phyloP scores from a whole-genome alignment of 768 basidiomycete genomes.

The Trametes punicea region DNA sequence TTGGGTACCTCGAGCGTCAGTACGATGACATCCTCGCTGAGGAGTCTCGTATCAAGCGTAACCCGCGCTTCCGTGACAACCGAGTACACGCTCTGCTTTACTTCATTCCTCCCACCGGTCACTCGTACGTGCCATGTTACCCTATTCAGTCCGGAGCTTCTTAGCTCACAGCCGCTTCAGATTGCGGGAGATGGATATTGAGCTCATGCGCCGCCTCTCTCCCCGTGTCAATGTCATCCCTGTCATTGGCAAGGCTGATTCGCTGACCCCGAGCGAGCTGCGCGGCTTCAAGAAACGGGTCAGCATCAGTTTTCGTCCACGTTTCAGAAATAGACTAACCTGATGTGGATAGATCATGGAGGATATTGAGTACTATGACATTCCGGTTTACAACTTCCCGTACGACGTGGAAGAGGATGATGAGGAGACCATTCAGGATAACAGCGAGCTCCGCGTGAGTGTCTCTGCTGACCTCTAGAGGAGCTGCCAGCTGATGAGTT shows the following conservation, averaged over 20 bases:
- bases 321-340: constrained; percentile 4
- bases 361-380: constrained; percentile 97
- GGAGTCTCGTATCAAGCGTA: constrained; percentile 99
- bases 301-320: constrained; percentile 22
- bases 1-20: constrained; percentile 95
- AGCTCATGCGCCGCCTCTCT: constrained; percentile 96
- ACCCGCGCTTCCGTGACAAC: constrained; percentile 98
- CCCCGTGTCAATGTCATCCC: constrained; percentile 99
- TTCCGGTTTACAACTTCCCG: constrained; percentile 99
- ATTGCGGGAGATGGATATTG: constrained; percentile 97
- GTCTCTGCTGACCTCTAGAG: neutral
- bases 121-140: constrained; percentile 60
- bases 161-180: constrained; percentile 35
- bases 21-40: constrained; percentile 99
- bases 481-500: constrained; percentile 8
- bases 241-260: constrained; percentile 95
- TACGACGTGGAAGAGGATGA: constrained; percentile 99
- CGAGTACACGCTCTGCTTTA: constrained; percentile 94
- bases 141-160: neutral
- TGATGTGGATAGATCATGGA: constrained; percentile 83
- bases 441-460: constrained; percentile 86
- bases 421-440: constrained; percentile 97
- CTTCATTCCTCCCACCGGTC: constrained; percentile 98
- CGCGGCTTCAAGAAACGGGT: constrained; percentile 95
- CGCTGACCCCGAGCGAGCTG: constrained; percentile 89